A percentile compares a stretch with the other conserved stretches of the same genome.
phyloP scores from a whole-genome alignment of 768 basidiomycete species.

The Clavulina sp. region DNA sequence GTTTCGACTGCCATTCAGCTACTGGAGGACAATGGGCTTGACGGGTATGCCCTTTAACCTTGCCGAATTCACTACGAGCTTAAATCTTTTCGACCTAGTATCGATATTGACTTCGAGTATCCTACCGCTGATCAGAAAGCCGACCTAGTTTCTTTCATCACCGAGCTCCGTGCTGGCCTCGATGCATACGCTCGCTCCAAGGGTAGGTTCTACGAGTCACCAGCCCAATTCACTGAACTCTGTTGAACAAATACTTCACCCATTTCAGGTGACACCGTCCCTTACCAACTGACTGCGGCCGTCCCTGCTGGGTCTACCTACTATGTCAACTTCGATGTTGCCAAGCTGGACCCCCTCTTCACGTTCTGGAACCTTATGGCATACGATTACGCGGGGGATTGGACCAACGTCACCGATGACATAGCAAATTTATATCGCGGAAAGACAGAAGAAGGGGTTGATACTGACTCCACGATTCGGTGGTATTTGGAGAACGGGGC shows the following conservation, averaged over 20 bases:
- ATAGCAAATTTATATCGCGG: constrained; percentile 19
- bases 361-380: constrained; percentile 25
- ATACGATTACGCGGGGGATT: constrained; percentile 19
- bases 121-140: background rate
- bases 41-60: too few relatives aligned
- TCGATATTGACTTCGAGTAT: background rate
- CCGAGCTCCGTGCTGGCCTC: constrained; percentile 17
- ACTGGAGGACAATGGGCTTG: constrained; percentile 22
- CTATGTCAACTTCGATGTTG: constrained; percentile 15
- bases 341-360: constrained; percentile 17
- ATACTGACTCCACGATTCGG: constrained; percentile 18
- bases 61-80: too few relatives aligned
- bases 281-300: background rate
- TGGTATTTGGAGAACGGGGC: constrained; percentile 18
- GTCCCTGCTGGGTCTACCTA: constrained; percentile 14
- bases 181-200: constrained; percentile 17
- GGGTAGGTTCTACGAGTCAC: constrained; percentile 10
- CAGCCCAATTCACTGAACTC: constrained; percentile 3
- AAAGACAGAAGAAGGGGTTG: constrained; percentile 11
- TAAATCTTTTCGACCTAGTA: too few relatives aligned
- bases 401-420: constrained; percentile 19
- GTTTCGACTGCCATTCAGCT: background rate
- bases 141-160: background rate
- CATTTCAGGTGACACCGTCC: background rate
- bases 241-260: background rate